Evolutionary conservation across 306 rosid species (phyloP).

Genomic region (Hippophae gyantsensis): DNA sequence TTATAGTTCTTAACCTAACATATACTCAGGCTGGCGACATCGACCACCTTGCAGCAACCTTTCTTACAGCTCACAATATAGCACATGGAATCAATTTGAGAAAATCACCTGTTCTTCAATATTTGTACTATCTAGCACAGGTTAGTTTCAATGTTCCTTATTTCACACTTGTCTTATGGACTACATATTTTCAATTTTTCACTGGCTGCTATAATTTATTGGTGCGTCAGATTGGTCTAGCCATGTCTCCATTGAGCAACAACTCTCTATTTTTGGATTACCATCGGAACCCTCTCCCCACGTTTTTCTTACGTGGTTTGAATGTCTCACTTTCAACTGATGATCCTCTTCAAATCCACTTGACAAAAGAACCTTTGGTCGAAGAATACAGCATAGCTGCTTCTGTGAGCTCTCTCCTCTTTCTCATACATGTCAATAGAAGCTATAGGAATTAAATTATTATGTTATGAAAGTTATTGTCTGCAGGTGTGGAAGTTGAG

Average conservation of each 20-base stretch:
- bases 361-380: conserved; percentile 93
- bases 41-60: conserved; percentile 96
- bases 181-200: conserved; percentile 11
- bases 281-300: conserved; percentile 89
- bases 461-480: not conserved
- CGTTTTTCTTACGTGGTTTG: conserved; percentile 83
- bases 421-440: not conserved
- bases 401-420: conserved; percentile 53
- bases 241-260: conserved; percentile 97
- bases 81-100: conserved; percentile 97
- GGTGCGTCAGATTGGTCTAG: conserved; percentile 70
- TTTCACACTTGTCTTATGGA: conserved; percentile 4
- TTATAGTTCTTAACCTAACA: conserved; percentile 4
- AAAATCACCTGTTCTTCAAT: conserved; percentile 89
- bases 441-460: not conserved
- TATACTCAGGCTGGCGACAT: conserved; percentile 81
- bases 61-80: conserved; percentile 70
- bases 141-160: conserved; percentile 10
- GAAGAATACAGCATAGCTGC: conserved; percentile 99
- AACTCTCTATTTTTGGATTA: conserved; percentile 91
- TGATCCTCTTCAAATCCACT: conserved; percentile 98
- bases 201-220: not conserved
- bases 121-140: conserved; percentile 58
- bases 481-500: conserved; percentile 92
- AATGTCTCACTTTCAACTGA: conserved; percentile 97